Base-by-base conservation (phyloP, 345 rosid genomes). In the Kernera saxatilis region DNA sequence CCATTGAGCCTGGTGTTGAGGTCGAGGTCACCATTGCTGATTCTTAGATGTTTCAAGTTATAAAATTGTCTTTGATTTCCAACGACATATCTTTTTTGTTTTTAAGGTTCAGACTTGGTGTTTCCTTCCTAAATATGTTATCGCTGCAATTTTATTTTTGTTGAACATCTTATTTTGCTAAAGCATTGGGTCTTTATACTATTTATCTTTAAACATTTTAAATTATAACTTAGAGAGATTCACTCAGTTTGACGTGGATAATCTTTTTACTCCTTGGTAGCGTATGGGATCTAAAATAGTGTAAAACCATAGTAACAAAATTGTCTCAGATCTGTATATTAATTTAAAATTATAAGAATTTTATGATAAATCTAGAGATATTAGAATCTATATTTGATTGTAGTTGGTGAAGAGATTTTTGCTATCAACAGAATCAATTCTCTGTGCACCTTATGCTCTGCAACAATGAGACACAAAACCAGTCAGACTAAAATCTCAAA, bases 1-100 rank as follows among this genome's bases (percentile, higher is more conserved):
- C 90, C 29, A 88, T 88, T 54, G 90, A 88, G 73, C 88, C 88
- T 59, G 90, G 93, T 72, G 93, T 87, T 15, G 88, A 85, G 77
- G 93, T 85, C 14, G 93, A 87, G 67, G 90, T 88, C 50, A 88
- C 90, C 6, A 88, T 88, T 62, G 88, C 93, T 0, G 90, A 84
- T 43, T 82, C 82, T 32, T 70, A 70, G 56, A 70, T 41, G 44
- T 48, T 45, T 26, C 1, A 27, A 17, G 15, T 41, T 60, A n/a
- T 13, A 29, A 41, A 17, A 1, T 7, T 44, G 18, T 44, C 40
- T 29, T 44, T 62, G 15, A 29, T 17, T 62, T 44, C 23, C 36
- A 15, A 15, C 15, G 50, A 41, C 26, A 23, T 11, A 8, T 60
- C n/a, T 37, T 39, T 27, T 60, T 43, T 27, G 35, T 25, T 3